Evolutionary conservation across 2,329 filamentous ascomycete species (phyloP), one percentile per base, ranked within the genome.

Genomic region (Trichoderma sp.): DNA sequence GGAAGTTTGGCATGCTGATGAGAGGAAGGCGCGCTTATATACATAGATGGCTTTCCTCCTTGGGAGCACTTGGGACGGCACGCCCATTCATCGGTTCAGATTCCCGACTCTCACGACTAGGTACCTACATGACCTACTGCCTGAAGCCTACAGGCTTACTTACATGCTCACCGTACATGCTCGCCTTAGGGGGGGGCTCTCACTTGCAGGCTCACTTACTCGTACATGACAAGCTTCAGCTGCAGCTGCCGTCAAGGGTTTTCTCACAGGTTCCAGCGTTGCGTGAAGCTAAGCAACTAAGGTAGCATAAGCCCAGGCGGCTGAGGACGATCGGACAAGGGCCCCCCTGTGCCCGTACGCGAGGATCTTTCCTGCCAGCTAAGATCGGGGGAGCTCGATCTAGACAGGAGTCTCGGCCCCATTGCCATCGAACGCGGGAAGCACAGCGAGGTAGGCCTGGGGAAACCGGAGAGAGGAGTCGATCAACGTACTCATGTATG

Each of bases 151-250:
- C 28, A 19, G 17, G 30, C 28, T 52, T 19, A 19, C 50, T 52
- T 30, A 52, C 50, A 34, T 34, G n/a, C 28, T 19, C 6, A 12
- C 17, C 17, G n/a, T 30, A 52, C 50, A 34, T 34, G n/a, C 28
- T 19, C 6, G n/a, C 17, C 17, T n/a, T 34, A n/a, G 5, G 10
- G 50, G 21, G 21, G 50, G 21, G 21, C 21, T 24, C 26, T 34
- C 50, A 51, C 50, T 34, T 52, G 50, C 50, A 52, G 26, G 50
- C 41, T 45, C 17, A 41, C 54, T 45, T 57, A 21, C n/a, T n/a
- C n/a, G n/a, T n/a, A n/a, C 54, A 57, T 26, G 41, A 43, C 19
- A n/a, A n/a, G n/a, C n/a, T n/a, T n/a, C n/a, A 12, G 41, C 54
- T 57, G 30, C 51, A 55, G 30, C 51, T 47, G 34, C 43, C 2